Conservation (phyloP, 2,329 filamentous ascomycete species). For the Immersiporthe knoxdaviesiana region DNA sequence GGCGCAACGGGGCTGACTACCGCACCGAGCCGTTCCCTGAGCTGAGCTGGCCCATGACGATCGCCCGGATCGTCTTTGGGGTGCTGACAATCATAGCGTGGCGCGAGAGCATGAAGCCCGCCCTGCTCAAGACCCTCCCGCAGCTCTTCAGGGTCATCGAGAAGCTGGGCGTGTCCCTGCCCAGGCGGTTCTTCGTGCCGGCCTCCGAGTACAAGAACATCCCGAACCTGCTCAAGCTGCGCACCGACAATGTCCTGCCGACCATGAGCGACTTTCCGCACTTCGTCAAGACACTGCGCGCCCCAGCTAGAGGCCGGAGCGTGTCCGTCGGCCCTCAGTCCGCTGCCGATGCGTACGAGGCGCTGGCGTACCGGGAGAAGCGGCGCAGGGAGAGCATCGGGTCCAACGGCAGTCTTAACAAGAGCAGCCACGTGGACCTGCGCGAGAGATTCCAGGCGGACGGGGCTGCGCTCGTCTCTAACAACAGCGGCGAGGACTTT, state of each 20-base stretch:
- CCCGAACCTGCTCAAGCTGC: conserved; percentile 68
- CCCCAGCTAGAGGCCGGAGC: conserved; percentile 75
- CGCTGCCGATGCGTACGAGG: conserved; percentile 94
- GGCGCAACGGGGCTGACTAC: conserved; percentile 70
- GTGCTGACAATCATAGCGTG: conserved; percentile 85
- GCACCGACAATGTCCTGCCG: conserved; percentile 84
- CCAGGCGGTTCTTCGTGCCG: conserved; percentile 86
- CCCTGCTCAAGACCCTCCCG: conserved; percentile 75
- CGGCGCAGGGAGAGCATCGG: conserved; percentile 58
- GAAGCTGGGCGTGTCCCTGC: conserved; percentile 75
- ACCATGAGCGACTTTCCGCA: conserved; percentile 84
- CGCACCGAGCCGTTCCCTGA: conserved; percentile 49
- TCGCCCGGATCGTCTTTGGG: conserved; percentile 74
- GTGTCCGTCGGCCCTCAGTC: conserved; percentile 94
- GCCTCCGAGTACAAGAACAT: conserved; percentile 90
- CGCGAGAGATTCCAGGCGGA: conserved; percentile 37
- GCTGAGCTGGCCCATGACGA: conserved; percentile 67
- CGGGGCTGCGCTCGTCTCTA: conserved; percentile 31
- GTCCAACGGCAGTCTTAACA: conserved; percentile 53
- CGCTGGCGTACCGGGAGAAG: conserved; percentile 83
- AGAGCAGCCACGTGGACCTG: conserved; percentile 49
- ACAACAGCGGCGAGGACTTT: conserved; percentile 37
- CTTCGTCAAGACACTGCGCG: conserved; percentile 79
- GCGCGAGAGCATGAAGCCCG: conserved; percentile 87
- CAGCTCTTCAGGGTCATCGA: conserved; percentile 88